phyloP scores from a whole-genome alignment of 176 grass and related monocot species.

The Guadua angustifolia region DNA sequence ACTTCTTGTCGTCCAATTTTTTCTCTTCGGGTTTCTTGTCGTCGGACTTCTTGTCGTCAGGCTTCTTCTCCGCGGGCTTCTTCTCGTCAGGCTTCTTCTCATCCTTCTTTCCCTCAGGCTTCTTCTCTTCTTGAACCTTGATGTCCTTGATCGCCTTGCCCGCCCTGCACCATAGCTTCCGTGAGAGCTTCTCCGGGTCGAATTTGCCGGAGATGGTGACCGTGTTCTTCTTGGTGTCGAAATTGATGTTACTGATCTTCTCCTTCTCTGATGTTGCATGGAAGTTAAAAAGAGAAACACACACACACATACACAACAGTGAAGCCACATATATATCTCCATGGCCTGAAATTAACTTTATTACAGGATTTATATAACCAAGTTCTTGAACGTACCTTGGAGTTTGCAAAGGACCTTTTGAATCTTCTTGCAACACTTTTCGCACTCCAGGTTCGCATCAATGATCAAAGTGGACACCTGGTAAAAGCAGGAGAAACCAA shows the following conservation, averaged over 20 bases:
- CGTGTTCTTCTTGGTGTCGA: slow-evolving; percentile 36
- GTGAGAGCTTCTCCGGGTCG: slow-evolving; percentile 31
- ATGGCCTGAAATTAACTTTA: not conserved
- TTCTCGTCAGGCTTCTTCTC: not conserved
- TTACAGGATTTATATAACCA: not conserved
- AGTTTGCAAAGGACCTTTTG: slow-evolving; percentile 52
- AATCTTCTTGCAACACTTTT: slow-evolving; percentile 55
- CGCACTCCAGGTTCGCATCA: slow-evolving; percentile 53
- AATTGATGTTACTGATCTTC: slow-evolving; percentile 39
- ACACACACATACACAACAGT: too few relatives aligned
- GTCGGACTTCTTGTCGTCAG: too few relatives aligned
- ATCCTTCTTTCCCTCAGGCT: not conserved
- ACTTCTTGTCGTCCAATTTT: too few relatives aligned
- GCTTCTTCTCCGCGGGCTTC: not conserved
- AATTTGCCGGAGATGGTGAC: slow-evolving; percentile 45
- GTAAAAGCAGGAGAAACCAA: not conserved
- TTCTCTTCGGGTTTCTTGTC: not conserved
- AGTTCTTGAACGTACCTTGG: not conserved
- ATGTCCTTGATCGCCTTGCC: slow-evolving; percentile 52
- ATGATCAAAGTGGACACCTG: slow-evolving; percentile 44
- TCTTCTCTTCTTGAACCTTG: slow-evolving; percentile 10
- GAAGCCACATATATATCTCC: not conserved
- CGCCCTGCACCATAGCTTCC: slow-evolving; percentile 56
- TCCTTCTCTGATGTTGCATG: slow-evolving; percentile 41
- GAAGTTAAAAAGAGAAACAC: not conserved